These are phyloP conservation scores for Saccharomycopsis oosterbeekiorum DNA, from an alignment of 805 yeast genomes.

Conservation along the genomic window DNA sequence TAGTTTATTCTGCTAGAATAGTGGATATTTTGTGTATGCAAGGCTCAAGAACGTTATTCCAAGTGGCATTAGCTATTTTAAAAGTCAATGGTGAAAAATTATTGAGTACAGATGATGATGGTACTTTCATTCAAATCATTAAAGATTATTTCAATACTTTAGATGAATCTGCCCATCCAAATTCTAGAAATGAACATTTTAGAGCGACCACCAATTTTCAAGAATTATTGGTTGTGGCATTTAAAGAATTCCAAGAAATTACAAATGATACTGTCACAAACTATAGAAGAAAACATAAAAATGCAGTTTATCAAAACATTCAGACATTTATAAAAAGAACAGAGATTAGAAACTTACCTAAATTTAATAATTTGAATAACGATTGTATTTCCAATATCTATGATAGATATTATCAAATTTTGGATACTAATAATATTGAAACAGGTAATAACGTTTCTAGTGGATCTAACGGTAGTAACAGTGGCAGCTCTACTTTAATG, in stretches of 20 bases:
- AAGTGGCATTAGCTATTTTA: constrained; percentile 85
- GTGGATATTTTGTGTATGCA: constrained; percentile 83
- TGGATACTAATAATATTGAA: constrained; percentile 49
- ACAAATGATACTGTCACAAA: constrained; percentile 64
- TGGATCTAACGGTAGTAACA: constrained; percentile 17
- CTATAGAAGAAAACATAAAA: constrained; percentile 61
- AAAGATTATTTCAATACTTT: constrained; percentile 72
- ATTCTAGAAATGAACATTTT: constrained; percentile 51
- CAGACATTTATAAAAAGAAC: constrained; percentile 88
- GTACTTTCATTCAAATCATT: constrained; percentile 75
- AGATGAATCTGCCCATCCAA: constrained; percentile 72
- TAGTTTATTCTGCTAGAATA: constrained; percentile 85
- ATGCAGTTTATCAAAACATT: constrained; percentile 73
- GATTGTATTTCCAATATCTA: constrained; percentile 63
- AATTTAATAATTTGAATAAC: constrained; percentile 47
- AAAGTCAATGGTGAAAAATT: constrained; percentile 81
- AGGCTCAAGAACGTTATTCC: constrained; percentile 84
- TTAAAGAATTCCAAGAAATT: constrained; percentile 76
- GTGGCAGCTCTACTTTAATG: constrained; percentile 41
- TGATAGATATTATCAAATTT: constrained; percentile 72
- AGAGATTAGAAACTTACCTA: constrained; percentile 78
- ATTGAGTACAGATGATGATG: constrained; percentile 78
- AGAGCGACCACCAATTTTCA: constrained; percentile 76
- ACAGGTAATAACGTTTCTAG: constrained; percentile 23
- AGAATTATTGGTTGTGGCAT: constrained; percentile 82